Percentiles rank a stretch among this genome's conserved stretches.
These are phyloP conservation scores for Schizophyllum commune DNA, from an alignment of 1,284 basidiomycete species.

Conservation along the genomic window DNA sequence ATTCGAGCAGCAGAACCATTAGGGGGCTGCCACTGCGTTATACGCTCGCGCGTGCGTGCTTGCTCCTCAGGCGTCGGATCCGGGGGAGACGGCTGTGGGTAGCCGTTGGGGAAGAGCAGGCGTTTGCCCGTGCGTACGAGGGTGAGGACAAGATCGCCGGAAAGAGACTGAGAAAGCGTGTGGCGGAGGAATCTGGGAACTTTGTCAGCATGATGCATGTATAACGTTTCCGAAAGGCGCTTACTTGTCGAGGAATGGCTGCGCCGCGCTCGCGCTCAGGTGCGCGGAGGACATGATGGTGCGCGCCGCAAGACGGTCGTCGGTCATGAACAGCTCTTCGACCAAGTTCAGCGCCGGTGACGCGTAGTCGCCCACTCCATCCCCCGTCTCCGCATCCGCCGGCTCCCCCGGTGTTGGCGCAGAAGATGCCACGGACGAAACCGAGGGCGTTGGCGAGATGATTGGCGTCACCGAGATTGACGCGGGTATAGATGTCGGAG, in stretches of 20 bases:
- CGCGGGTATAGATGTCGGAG: slow-evolving; percentile 7
- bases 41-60: slow-evolving; percentile 40
- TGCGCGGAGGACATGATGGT: slow-evolving; percentile 29
- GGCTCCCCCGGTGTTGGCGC: background rate
- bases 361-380: slow-evolving; percentile 19
- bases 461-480: slow-evolving; percentile 9
- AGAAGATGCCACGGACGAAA: slow-evolving; percentile 12
- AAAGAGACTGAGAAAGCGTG: slow-evolving; percentile 49
- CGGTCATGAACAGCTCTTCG: slow-evolving; percentile 39
- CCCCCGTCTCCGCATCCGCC: no score
- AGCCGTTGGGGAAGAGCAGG: slow-evolving; percentile 74
- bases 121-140: slow-evolving; percentile 46
- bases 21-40: background rate
- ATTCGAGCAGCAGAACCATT: slow-evolving; percentile 19
- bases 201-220: no score
- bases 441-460: slow-evolving; percentile 11
- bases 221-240: slow-evolving; percentile 17
- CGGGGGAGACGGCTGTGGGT: slow-evolving; percentile 56
- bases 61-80: slow-evolving; percentile 71
- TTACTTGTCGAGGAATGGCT: slow-evolving; percentile 46
- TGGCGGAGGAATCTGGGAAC: slow-evolving; percentile 50
- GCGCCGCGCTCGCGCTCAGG: slow-evolving; percentile 29
- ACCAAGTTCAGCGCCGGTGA: slow-evolving; percentile 35
- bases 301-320: slow-evolving; percentile 37
- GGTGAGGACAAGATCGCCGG: slow-evolving; percentile 39